These are phyloP conservation scores for Zygoascus hellenicus DNA, from an alignment of 1,139 yeast genomes.

Conservation along the genomic window DNA sequence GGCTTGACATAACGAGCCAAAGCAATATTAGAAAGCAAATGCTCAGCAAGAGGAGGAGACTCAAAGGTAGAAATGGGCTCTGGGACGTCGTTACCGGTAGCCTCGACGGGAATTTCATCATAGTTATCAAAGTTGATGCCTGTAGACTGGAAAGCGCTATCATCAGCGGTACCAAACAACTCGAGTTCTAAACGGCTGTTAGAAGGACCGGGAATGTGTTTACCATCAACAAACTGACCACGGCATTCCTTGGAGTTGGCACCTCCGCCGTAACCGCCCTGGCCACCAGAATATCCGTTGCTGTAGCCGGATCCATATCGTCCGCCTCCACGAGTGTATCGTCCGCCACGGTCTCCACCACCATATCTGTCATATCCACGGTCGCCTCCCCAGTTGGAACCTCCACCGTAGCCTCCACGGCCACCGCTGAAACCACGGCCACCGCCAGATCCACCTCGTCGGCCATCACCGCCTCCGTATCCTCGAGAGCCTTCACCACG, in stretches of 20 bases:
- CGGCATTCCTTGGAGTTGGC: slow-evolving; percentile 34
- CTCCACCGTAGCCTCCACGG: slow-evolving; percentile 18
- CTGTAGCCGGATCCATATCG: slow-evolving; percentile 28
- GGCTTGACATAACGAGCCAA: slow-evolving; percentile 91
- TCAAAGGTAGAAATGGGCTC: slow-evolving; percentile 87
- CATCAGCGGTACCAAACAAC: slow-evolving; percentile 84
- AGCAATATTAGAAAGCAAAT: slow-evolving; percentile 80
- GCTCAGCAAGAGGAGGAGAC: slow-evolving; percentile 84
- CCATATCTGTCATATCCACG: slow-evolving; percentile 29
- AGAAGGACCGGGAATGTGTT: slow-evolving; percentile 75
- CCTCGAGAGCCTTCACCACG: slow-evolving; percentile 20
- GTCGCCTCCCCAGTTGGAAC: slow-evolving; percentile 17
- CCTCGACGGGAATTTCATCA: slow-evolving; percentile 98
- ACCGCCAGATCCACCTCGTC: slow-evolving; percentile 15
- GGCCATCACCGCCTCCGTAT: slow-evolving; percentile 21
- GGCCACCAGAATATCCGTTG: slow-evolving; percentile 26
- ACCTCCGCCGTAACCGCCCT: slow-evolving; percentile 36
- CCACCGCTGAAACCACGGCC: slow-evolving; percentile 16
- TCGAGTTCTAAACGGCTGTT: slow-evolving; percentile 70
- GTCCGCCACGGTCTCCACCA: slow-evolving; percentile 27
- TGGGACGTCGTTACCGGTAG: slow-evolving; percentile 91
- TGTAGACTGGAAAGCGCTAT: slow-evolving; percentile 75
- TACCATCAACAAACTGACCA: slow-evolving; percentile 70
- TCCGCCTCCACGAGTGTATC: slow-evolving; percentile 29
- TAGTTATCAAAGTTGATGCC: slow-evolving; percentile 98